phyloP scores from a whole-genome alignment of 1,139 yeast species.

The Taphrina communis region DNA sequence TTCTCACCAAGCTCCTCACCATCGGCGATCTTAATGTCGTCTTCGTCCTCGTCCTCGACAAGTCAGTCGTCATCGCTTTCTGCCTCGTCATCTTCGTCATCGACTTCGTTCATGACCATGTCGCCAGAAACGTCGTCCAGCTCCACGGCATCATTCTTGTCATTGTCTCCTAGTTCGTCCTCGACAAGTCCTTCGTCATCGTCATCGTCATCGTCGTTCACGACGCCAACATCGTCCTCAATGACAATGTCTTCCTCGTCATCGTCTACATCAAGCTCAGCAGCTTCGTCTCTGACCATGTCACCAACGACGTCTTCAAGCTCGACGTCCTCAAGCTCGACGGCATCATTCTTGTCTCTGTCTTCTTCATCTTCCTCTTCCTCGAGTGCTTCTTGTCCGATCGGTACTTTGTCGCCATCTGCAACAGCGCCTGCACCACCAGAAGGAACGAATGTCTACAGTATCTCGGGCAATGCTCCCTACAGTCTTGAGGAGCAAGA shows the following conservation, averaged over 20 bases:
- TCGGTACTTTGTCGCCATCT: slow-evolving; percentile 14
- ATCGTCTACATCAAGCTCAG: background rate
- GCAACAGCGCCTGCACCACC: slow-evolving; percentile 30
- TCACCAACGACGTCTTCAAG: background rate
- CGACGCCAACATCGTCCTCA: background rate
- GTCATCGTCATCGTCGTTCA: background rate
- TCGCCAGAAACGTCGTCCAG: background rate
- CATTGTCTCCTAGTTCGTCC: background rate
- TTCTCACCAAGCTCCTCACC: background rate
- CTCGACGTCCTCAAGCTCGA: background rate
- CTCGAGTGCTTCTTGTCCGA: slow-evolving; percentile 9
- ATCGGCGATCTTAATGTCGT: no score
- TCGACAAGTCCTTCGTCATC: background rate
- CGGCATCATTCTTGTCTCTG: background rate
- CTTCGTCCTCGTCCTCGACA: no score
- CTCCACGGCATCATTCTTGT: background rate
- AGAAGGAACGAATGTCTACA: slow-evolving; percentile 21
- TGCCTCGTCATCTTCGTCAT: no score
- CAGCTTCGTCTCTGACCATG: background rate
- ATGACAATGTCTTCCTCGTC: background rate
- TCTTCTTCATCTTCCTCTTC: slow-evolving; percentile 10
- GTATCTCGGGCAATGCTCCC: slow-evolving; percentile 9
- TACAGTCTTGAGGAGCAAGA: background rate
- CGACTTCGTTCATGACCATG: background rate
- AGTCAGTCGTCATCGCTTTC: background rate